A percentile compares a stretch with the other conserved stretches of the same genome.
phyloP scores from a whole-genome alignment of 2,329 filamentous ascomycete genomes.

The Aspergillus spinulosporus region DNA sequence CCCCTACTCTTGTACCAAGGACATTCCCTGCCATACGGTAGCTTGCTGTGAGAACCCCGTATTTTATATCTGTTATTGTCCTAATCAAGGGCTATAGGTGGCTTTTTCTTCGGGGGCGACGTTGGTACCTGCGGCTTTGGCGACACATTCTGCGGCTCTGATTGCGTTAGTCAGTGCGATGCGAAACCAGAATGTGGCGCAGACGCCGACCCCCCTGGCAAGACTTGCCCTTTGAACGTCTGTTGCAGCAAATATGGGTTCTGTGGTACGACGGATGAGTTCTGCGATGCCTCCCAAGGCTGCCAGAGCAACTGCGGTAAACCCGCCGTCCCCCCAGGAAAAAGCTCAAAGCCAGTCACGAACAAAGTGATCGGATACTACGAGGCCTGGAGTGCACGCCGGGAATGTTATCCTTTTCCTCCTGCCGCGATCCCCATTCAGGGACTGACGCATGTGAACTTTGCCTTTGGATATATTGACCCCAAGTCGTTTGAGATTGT shows the following conservation, averaged over 20 bases:
- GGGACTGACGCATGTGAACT: constrained; percentile 16
- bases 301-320: constrained; percentile 15
- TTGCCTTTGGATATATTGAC: constrained; percentile 14
- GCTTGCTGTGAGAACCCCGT: neutral
- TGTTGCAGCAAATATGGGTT: constrained; percentile 32
- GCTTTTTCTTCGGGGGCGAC: neutral
- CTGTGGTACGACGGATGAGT: constrained; percentile 13
- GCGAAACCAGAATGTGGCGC: constrained; percentile 40
- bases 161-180: constrained; percentile 35
- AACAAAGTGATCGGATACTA: constrained; percentile 19
- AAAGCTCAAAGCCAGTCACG: constrained; percentile 6
- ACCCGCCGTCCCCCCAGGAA: neutral
- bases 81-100: no score
- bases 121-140: neutral
- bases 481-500: neutral
- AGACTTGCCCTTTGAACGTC: constrained; percentile 32
- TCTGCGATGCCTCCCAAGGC: constrained; percentile 3
- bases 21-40: neutral
- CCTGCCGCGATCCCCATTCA: constrained; percentile 2
- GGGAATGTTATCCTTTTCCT: neutral
- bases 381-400: constrained; percentile 15
- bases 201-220: constrained; percentile 20
- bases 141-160: constrained; percentile 22
- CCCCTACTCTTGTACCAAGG: neutral
- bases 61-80: no score